Evolutionary conservation across 108 stramenopile species (phyloP).

Genomic region (Cylindrotheca fusiformis): DNA sequence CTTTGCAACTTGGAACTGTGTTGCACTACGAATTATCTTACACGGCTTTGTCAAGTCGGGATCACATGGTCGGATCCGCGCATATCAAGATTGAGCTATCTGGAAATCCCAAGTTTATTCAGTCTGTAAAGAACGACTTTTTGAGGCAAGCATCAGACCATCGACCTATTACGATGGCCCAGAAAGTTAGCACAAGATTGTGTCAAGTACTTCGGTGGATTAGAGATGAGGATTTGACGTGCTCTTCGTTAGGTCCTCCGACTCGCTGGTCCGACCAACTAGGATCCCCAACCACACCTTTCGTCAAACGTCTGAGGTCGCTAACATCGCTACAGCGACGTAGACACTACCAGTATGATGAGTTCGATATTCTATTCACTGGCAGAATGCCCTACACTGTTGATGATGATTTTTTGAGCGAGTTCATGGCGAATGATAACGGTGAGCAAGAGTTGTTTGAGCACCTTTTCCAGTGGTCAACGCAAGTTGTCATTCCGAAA

Average conservation of each 20-base stretch:
- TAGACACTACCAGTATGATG: constrained; percentile 64
- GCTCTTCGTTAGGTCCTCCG: constrained; percentile 57
- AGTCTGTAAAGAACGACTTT: constrained; percentile 67
- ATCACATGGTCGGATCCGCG: constrained; percentile 63
- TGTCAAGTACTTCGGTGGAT: constrained; percentile 62
- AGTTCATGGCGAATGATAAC: constrained; percentile 46
- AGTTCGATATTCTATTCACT: constrained; percentile 65
- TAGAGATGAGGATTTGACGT: constrained; percentile 63
- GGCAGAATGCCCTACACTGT: constrained; percentile 33
- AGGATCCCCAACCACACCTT: constrained; percentile 33
- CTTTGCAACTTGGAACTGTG: constrained; percentile 49
- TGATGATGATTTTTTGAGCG: constrained; percentile 52
- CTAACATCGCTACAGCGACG: constrained; percentile 48
- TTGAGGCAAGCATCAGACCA: constrained; percentile 28
- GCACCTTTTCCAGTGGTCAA: constrained; percentile 56
- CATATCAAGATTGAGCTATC: constrained; percentile 79
- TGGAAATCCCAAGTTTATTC: constrained; percentile 58
- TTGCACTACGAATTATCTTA: constrained; percentile 79
- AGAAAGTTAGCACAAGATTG: constrained; percentile 48
- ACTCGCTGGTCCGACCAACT: constrained; percentile 57
- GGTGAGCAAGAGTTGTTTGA: constrained; percentile 59
- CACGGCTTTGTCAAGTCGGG: constrained; percentile 55
- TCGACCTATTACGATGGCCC: constrained; percentile 29
- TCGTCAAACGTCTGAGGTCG: constrained; percentile 48
- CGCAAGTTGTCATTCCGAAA: constrained; percentile 42